These are phyloP conservation scores for Mariannaea elegans DNA, from an alignment of 2,329 filamentous ascomycete species.

Conservation along the genomic window DNA sequence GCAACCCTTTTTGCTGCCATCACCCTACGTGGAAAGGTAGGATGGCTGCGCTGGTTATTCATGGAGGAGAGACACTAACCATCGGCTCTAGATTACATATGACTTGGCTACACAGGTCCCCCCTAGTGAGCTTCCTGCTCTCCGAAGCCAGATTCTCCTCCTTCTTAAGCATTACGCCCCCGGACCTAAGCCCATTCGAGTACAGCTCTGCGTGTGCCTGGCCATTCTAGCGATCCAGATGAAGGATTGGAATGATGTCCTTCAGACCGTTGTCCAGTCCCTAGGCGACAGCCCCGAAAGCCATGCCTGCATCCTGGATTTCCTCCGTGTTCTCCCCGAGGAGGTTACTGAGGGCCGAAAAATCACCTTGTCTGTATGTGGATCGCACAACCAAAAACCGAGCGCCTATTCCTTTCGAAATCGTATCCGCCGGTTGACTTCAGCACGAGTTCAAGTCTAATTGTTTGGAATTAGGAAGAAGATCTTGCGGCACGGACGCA, in stretches of 20 bases:
- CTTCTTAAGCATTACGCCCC: conserved; percentile 83
- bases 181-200: conserved; percentile 84
- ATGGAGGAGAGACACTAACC: not conserved
- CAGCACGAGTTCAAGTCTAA: conserved; percentile 50
- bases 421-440: conserved; percentile 47
- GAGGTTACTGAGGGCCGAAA: conserved; percentile 99
- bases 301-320: conserved; percentile 91
- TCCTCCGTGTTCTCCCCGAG: conserved; percentile 95
- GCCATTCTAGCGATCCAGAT: conserved; percentile 96
- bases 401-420: conserved; percentile 45
- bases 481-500: conserved; percentile 86
- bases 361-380: conserved; percentile 98
- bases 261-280: conserved; percentile 80
- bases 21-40: conserved; percentile 96
- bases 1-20: conserved; percentile 96
- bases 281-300: conserved; percentile 80
- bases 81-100: conserved; percentile 80
- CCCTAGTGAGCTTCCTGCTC: conserved; percentile 73
- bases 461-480: conserved; percentile 80
- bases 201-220: conserved; percentile 93
- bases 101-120: conserved; percentile 89
- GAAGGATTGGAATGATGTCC: conserved; percentile 93
- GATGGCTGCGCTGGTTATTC: not conserved
- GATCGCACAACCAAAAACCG: conserved; percentile 64
- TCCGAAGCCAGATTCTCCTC: conserved; percentile 85